Conservation (phyloP, 495 filamentous ascomycete genomes). For the Penicillium steckii region DNA sequence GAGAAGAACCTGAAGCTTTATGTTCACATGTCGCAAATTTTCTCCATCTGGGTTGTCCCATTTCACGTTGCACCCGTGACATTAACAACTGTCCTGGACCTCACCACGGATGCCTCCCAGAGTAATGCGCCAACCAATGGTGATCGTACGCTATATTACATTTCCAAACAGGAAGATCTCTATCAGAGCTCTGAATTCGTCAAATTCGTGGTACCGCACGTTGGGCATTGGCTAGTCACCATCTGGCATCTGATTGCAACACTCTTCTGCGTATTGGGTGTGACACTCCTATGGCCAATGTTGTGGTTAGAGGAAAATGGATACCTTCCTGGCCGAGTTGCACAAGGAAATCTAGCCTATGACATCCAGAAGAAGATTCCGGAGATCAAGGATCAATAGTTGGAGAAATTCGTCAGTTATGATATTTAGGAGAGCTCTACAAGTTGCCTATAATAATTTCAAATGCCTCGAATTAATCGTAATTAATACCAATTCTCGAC, state of each 20-base stretch:
- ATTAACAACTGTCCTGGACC: constrained; percentile 70
- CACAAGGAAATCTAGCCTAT: constrained; percentile 29
- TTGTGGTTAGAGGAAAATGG: constrained; percentile 48
- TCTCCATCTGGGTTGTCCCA: constrained; percentile 74
- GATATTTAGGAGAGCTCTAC: too few relatives aligned
- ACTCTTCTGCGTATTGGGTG: constrained; percentile 58
- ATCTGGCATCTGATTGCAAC: constrained; percentile 62
- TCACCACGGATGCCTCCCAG: constrained; percentile 35
- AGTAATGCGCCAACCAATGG: constrained; percentile 26
- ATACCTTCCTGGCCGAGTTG: constrained; percentile 20
- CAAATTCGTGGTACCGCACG: constrained; percentile 56
- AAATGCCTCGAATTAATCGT: not conserved
- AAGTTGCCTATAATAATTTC: too few relatives aligned
- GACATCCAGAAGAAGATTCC: constrained; percentile 22
- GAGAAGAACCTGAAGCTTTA: constrained; percentile 63
- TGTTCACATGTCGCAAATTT: constrained; percentile 66
- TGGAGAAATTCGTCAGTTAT: not conserved
- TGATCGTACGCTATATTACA: constrained; percentile 55
- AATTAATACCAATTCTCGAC: not conserved
- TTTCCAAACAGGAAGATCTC: constrained; percentile 73
- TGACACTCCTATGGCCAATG: constrained; percentile 50
- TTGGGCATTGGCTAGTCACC: constrained; percentile 46
- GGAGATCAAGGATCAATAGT: constrained; percentile 26
- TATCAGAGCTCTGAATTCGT: constrained; percentile 80
- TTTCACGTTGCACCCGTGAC: constrained; percentile 65